Base-by-base conservation (phyloP, 176 grass and related monocot genomes). In the Musa beccarii region DNA sequence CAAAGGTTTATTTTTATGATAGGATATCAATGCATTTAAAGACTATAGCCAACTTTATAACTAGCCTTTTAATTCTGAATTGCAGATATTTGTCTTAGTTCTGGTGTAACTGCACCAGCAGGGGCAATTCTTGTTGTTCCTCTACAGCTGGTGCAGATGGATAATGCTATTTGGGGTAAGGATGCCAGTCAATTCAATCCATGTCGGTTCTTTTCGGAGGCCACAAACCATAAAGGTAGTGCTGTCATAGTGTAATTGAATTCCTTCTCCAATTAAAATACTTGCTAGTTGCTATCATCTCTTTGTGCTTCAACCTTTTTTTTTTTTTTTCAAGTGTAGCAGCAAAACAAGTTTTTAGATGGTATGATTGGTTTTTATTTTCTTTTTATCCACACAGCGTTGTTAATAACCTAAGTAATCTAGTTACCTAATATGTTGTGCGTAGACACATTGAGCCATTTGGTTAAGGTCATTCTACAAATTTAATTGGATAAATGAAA, bases 61-160 rank as follows among this genome's bases (percentile, higher is more conserved):
- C 64, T 56, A 52, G 53, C 7, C 80, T 74, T 49, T 49, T 79
- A 65, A 79, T 87, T 51, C 23, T 83, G 25, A 55, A 57, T 52
- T 73, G 78, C 79, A 99, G 95, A 99, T 80, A 78, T 91, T 65
- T 84, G 16, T 69, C 80, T 99, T 64, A 81, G 78, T 81, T 83
- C 72, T 9, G 74, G 91, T 34, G 78, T 87, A 17, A 88, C 66
- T 71, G 73, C 94, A 76, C 95, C 91, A 80, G 88, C 89, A 63
- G 85, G 83, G 84, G 81, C 95, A 20, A 84, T 84, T 82, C 69
- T 94, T 43, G 83, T 86, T 81, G 85, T 94, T 87, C 91, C 91
- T 83, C 87, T 94, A 72, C 84, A 92, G 84, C 84, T 99, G 15
- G 86, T 94, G 55, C 95, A 94, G 23, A 86, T 81, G 86, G 86